phyloP scores from a whole-genome alignment of 345 rosid genomes.

The Triadica sebifera region DNA sequence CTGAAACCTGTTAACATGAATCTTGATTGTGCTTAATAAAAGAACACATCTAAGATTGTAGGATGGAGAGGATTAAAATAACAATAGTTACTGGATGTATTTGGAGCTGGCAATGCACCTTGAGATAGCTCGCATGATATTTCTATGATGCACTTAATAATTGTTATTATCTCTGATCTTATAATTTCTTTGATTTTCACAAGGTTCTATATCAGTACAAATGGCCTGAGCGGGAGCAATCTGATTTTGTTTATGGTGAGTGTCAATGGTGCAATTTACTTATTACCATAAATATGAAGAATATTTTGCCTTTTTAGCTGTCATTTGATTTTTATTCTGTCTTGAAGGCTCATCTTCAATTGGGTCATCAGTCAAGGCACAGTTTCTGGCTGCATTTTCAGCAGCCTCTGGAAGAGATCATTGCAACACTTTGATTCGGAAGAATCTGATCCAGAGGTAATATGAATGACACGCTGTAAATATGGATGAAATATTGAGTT shows the following conservation, averaged over 20 bases:
- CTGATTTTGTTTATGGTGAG: conserved; percentile 81
- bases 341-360: conserved; percentile 73
- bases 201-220: conserved; percentile 72
- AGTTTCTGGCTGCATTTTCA: conserved; percentile 76
- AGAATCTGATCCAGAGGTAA: conserved; percentile 97
- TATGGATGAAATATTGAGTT: conserved; percentile 16
- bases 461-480: conserved; percentile 6
- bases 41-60: neutral
- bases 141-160: neutral
- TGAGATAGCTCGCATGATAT: conserved; percentile 3
- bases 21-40: neutral
- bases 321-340: conserved; percentile 16
- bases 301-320: neutral
- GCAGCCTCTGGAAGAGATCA: conserved; percentile 77
- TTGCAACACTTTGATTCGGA: conserved; percentile 56
- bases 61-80: no score
- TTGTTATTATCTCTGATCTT: conserved; percentile 12
- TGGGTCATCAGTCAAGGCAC: conserved; percentile 68
- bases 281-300: conserved; percentile 1
- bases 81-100: no score
- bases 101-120: neutral
- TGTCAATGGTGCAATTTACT: conserved; percentile 12
- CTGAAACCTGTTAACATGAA: neutral
- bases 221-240: conserved; percentile 81
- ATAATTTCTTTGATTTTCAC: conserved; percentile 9